phyloP scores from a whole-genome alignment of 192 early-diverging fungal genomes.

The Jimgerdemannia flammicorona region DNA sequence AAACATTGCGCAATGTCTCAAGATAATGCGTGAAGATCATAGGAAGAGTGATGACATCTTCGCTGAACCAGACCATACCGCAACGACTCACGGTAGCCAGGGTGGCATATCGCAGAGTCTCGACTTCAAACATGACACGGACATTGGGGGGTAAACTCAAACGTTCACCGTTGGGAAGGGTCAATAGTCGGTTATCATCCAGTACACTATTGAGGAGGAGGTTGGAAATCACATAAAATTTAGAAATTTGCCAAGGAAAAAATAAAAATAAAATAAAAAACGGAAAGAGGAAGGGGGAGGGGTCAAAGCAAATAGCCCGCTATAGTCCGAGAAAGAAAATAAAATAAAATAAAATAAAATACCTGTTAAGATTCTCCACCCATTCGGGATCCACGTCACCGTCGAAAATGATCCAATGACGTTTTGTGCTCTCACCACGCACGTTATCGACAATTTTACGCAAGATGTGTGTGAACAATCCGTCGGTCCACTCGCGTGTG shows the following conservation, averaged over 20 bases:
- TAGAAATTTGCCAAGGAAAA: not conserved
- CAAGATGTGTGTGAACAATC: constrained; percentile 95
- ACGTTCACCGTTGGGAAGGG: constrained; percentile 98
- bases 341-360: constrained; percentile 6
- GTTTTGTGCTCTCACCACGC: constrained; percentile 87
- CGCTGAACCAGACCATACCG: constrained; percentile 99
- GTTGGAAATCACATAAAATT: not conserved
- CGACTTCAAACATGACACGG: constrained; percentile 99
- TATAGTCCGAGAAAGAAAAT: not conserved
- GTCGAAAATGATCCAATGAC: constrained; percentile 99
- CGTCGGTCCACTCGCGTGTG: constrained; percentile 99
- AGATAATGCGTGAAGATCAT: constrained; percentile 88
- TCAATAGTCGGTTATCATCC: constrained; percentile 97
- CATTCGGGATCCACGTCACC: constrained; percentile 99
- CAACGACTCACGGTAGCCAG: constrained; percentile 98
- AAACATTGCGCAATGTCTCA: constrained; percentile 62
- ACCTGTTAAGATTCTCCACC: constrained; percentile 96
- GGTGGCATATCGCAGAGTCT: constrained; percentile 97
- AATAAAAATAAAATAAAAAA: constrained; percentile 3
- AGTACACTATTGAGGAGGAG: constrained; percentile 62
- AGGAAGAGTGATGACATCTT: constrained; percentile 74
- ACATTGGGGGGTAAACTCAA: constrained; percentile 93
- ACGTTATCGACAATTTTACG: constrained; percentile 98
- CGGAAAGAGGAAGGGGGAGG: not conserved
- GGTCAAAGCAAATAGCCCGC: too few relatives aligned